Percentiles rank a stretch among this genome's conserved stretches.
Evolutionary conservation across 805 yeast species (phyloP).

Genomic region (Lipomyces orientalis): DNA sequence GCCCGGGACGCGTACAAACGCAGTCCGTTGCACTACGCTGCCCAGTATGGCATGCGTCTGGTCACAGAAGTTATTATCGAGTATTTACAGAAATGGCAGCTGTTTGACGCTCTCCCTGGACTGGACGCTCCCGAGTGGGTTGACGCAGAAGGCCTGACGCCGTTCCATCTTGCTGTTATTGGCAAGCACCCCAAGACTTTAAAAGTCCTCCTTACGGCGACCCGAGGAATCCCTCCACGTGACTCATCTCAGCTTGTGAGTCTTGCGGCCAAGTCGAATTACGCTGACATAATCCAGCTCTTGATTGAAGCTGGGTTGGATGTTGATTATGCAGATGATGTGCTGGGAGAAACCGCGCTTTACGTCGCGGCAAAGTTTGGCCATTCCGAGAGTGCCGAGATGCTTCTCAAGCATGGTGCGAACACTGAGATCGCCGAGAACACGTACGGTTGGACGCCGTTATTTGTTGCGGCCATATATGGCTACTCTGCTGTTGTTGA

Average conservation of each 20-base stretch:
- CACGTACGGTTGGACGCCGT: slow-evolving; percentile 92
- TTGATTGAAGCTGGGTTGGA: slow-evolving; percentile 65
- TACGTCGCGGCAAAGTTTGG: slow-evolving; percentile 77
- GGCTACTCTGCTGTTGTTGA: slow-evolving; percentile 67
- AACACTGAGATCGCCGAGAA: slow-evolving; percentile 75
- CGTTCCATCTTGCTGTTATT: slow-evolving; percentile 79
- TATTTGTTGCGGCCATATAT: slow-evolving; percentile 87
- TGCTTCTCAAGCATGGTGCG: slow-evolving; percentile 68
- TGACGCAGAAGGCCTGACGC: slow-evolving; percentile 78
- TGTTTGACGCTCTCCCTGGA: slow-evolving; percentile 34
- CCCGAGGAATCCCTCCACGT: slow-evolving; percentile 50
- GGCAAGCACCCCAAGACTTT: slow-evolving; percentile 84
- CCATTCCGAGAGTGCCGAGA: slow-evolving; percentile 56
- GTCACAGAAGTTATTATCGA: slow-evolving; percentile 64
- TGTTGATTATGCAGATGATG: slow-evolving; percentile 65
- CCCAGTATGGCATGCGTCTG: slow-evolving; percentile 79
- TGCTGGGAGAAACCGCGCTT: slow-evolving; percentile 79
- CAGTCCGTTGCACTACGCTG: slow-evolving; percentile 88
- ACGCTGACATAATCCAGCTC: slow-evolving; percentile 59
- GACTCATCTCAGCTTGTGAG: slow-evolving; percentile 69
- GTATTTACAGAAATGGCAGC: slow-evolving; percentile 62
- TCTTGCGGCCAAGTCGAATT: slow-evolving; percentile 70
- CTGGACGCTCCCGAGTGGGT: slow-evolving; percentile 44
- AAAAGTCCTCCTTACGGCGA: slow-evolving; percentile 57
- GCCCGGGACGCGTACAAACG: slow-evolving; percentile 77